These are phyloP conservation scores for Floccularia luteovirens DNA, from an alignment of 768 basidiomycete genomes.

Conservation along the genomic window DNA sequence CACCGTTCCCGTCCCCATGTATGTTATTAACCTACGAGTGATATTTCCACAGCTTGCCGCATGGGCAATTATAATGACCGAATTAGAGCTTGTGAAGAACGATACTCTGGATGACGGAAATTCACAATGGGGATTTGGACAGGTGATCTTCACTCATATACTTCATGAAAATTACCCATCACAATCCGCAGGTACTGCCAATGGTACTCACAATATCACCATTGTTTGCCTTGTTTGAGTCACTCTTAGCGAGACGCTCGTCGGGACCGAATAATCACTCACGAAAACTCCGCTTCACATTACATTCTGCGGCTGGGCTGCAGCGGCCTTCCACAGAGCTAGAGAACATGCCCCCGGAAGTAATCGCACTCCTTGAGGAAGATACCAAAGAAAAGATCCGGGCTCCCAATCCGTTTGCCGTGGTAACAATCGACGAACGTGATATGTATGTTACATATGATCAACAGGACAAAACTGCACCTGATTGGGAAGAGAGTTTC, in stretches of 20 bases:
- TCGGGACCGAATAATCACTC: not conserved
- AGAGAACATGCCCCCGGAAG: slow-evolving; percentile 8
- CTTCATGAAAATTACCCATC: not conserved
- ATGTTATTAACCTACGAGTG: not conserved
- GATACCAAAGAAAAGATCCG: slow-evolving; percentile 6
- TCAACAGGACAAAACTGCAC: slow-evolving; percentile 6
- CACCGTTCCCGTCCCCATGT: not conserved
- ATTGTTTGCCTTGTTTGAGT: not conserved
- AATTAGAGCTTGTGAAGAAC: slow-evolving; percentile 13
- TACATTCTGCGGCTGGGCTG: slow-evolving; percentile 10
- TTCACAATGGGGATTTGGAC: slow-evolving; percentile 17
- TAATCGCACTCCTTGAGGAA: slow-evolving; percentile 6
- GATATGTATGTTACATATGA: slow-evolving; percentile 14
- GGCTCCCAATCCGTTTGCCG: slow-evolving; percentile 13
- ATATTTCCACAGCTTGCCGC: slow-evolving; percentile 8
- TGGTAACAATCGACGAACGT: slow-evolving; percentile 14
- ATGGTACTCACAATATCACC: slow-evolving; percentile 15
- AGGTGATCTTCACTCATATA: slow-evolving; percentile 7
- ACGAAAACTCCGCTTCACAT: not conserved
- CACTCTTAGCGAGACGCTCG: not conserved
- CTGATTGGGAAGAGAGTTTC: slow-evolving; percentile 15
- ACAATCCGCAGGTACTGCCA: slow-evolving; percentile 12
- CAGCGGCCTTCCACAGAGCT: slow-evolving; percentile 12
- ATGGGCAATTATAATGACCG: slow-evolving; percentile 18
- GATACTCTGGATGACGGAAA: slow-evolving; percentile 6